Percentiles rank a stretch among this genome's conserved stretches.
phyloP scores from a whole-genome alignment of 352 stramenopile species.

The Phytophthora meadii region DNA sequence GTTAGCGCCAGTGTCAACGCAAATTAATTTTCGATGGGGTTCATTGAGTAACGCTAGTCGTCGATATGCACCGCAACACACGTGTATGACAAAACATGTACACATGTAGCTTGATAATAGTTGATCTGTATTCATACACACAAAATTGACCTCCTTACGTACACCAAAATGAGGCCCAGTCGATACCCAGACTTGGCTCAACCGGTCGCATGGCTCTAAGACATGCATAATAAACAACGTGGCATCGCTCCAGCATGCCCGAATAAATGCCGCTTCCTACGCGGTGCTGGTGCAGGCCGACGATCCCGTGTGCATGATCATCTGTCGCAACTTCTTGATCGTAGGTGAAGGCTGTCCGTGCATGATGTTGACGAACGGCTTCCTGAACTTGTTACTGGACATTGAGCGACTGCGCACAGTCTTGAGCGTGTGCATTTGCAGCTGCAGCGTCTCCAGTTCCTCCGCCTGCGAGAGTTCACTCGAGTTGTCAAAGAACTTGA shows the following conservation, averaged over 20 bases:
- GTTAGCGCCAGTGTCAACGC: not conserved
- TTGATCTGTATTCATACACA: conserved; percentile 44
- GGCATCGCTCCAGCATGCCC: conserved; percentile 3
- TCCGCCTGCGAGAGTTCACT: conserved; percentile 60
- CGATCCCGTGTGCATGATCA: conserved; percentile 55
- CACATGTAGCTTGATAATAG: conserved; percentile 25
- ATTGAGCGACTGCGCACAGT: conserved; percentile 53
- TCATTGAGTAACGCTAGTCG: conserved; percentile 1
- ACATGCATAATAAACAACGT: conserved; percentile 49
- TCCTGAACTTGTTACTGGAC: conserved; percentile 50
- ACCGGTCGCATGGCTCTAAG: conserved; percentile 22
- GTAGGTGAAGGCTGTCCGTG: conserved; percentile 64
- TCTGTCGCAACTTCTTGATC: conserved; percentile 75
- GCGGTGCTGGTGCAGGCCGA: conserved; percentile 47
- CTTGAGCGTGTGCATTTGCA: conserved; percentile 65
- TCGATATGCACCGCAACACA: not conserved
- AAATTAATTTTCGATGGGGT: too few species aligned
- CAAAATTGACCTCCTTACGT: conserved; percentile 33
- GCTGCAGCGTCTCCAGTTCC: conserved; percentile 62
- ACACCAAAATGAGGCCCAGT: conserved; percentile 27
- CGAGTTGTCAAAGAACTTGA: conserved; percentile 83
- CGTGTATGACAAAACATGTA: too few species aligned
- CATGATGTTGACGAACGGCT: conserved; percentile 66
- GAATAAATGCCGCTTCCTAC: conserved; percentile 28
- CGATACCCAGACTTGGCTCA: conserved; percentile 1